Evolutionary conservation across 768 basidiomycete genomes (phyloP).

Genomic region (Coprinellus micaceus): DNA sequence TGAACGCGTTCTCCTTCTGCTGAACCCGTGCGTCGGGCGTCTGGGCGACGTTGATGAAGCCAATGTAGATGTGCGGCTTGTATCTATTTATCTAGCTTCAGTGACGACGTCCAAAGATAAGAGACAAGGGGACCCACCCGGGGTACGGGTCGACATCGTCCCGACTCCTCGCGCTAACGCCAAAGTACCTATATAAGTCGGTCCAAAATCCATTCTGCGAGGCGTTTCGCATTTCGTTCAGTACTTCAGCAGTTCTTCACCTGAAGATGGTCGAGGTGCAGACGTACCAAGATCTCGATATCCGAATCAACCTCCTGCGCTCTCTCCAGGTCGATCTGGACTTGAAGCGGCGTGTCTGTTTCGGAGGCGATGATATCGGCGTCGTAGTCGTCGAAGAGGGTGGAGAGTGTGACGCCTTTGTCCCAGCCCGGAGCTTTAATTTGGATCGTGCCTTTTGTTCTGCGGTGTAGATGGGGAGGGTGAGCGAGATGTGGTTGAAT

Average conservation of each 20-base stretch:
- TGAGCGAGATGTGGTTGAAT: too few relatives aligned
- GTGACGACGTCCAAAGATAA: too few relatives aligned
- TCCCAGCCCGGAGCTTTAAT: background rate
- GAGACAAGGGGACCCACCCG: too few relatives aligned
- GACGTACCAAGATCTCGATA: conserved; percentile 3
- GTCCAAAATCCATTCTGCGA: conserved; percentile 3
- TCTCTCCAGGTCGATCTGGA: conserved; percentile 4
- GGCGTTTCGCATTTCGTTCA: too few relatives aligned
- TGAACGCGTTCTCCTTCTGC: conserved; percentile 3
- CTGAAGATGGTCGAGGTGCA: too few relatives aligned
- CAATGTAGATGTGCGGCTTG: background rate
- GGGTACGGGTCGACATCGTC: background rate
- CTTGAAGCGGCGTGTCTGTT: background rate
- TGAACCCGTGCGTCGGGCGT: background rate
- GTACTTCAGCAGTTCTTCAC: too few relatives aligned
- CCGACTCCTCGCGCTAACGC: background rate
- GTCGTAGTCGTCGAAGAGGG: background rate
- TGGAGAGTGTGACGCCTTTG: background rate
- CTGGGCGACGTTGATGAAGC: background rate
- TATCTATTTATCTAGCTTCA: too few relatives aligned
- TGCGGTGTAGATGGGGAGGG: too few relatives aligned
- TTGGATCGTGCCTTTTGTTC: conserved; percentile 2
- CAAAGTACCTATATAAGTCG: background rate
- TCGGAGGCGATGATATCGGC: background rate
- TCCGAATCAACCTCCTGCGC: background rate